These are phyloP conservation scores for Telopea speciosissima DNA, from an alignment of 177 flowering plant genomes.

Conservation along the genomic window DNA sequence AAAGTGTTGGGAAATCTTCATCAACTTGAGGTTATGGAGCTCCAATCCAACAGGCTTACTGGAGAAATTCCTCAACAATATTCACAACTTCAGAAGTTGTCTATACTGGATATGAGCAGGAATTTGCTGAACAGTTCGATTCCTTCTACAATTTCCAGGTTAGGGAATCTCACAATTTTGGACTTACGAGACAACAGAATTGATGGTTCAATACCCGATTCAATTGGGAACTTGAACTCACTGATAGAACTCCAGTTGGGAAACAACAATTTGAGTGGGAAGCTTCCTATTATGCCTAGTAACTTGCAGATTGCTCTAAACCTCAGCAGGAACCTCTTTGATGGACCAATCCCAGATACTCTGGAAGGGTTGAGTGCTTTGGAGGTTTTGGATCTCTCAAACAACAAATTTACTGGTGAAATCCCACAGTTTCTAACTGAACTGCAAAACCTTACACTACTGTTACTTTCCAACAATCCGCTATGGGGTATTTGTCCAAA, in stretches of 20 bases:
- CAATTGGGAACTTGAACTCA: slow-evolving; percentile 16
- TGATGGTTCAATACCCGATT: slow-evolving; percentile 47
- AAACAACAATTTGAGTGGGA: slow-evolving; percentile 39
- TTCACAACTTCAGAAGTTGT: slow-evolving; percentile 24
- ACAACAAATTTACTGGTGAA: slow-evolving; percentile 50
- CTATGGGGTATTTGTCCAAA: slow-evolving; percentile 52
- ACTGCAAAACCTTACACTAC: slow-evolving; percentile 29
- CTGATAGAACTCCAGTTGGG: slow-evolving; percentile 62
- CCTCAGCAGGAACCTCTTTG: slow-evolving; percentile 55
- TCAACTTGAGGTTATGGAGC: slow-evolving; percentile 30
- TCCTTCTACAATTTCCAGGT: slow-evolving; percentile 36
- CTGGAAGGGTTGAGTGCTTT: slow-evolving; percentile 27
- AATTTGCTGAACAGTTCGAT: slow-evolving; percentile 54
- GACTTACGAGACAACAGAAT: slow-evolving; percentile 40
- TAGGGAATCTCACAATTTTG: slow-evolving; percentile 29
- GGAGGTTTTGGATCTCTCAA: slow-evolving; percentile 65
- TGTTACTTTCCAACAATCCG: slow-evolving; percentile 48
- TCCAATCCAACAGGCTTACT: slow-evolving; percentile 37
- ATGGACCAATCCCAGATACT: slow-evolving; percentile 43
- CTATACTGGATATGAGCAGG: slow-evolving; percentile 38
- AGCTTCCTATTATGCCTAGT: slow-evolving; percentile 47
- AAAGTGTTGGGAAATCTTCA: too few relatives aligned
- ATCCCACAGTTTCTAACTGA: slow-evolving; percentile 34
- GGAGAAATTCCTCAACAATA: slow-evolving; percentile 52
- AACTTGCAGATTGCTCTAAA: slow-evolving; percentile 53